Base-by-base conservation (phyloP, 441 rosid genomes). In the Aquilaria agallochum region DNA sequence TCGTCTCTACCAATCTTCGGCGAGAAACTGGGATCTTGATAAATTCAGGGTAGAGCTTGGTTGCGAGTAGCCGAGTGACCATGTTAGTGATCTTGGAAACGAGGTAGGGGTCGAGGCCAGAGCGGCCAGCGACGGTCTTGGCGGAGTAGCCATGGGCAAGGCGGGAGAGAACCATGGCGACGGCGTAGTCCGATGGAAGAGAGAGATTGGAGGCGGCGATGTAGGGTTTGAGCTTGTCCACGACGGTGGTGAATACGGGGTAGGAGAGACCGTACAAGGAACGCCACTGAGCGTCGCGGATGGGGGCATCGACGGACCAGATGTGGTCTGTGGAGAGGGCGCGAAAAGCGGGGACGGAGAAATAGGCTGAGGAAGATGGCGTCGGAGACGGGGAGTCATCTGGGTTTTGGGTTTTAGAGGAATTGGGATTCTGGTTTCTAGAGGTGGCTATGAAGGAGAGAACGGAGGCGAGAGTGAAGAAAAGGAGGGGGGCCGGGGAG, bases 101-200 rank as follows among this genome's bases (percentile, higher is more conserved):
- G 58, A 90, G 84, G 76, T 87, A 93, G 20, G 97, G 97, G 60
- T 93, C 97, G 12, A 93, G 84, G n/a, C 89, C 76, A 76, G 88
- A 93, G 45, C 86, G 83, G 34, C 90, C 59, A 14, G 97, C 95
- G 34, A 87, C 68, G 62, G 89, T 72, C 52, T 84, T 83, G 5
- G 95, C 87, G 0, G 98, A 88, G 66, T 75, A 79, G 64, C 96
- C 97, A 62, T 84, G 90, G 2, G 89, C 78, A 40, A 88, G 88
- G 45, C 97, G 84, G 50, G 97, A 94, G 49, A 94, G 90, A n/a
- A 90, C 97, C 92, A 90, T 84, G 6, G 97, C 93, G 20, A 90
- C 97, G 2, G 96, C 98, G 60, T 90, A 94, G 77, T 94, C 96
- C 8, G 97, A 83, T 0, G 97, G 97, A 67, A 90, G 83, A 31